Evolutionary conservation across 2,329 filamentous ascomycete genomes (phyloP).

Genomic region (Talaromyces sp.): DNA sequence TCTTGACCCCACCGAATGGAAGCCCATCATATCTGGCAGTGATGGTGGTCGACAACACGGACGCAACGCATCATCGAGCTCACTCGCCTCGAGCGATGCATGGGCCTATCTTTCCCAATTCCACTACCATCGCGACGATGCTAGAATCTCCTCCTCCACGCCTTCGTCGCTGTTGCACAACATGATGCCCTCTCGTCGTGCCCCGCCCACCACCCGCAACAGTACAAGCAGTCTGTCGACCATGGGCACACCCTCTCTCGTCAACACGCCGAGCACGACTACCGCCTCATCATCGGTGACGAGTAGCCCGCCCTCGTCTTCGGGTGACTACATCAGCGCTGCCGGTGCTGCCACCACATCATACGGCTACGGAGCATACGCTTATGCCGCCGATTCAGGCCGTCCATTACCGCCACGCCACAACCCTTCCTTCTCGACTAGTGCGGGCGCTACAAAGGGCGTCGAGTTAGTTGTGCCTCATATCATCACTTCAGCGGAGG

Average conservation of each 20-base stretch:
- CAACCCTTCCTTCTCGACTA: constrained; percentile 37
- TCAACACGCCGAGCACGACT: constrained; percentile 32
- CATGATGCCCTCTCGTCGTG: constrained; percentile 21
- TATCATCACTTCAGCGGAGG: constrained; percentile 19
- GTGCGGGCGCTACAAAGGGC: constrained; percentile 30
- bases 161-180: not conserved
- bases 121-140: constrained; percentile 30
- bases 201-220: constrained; percentile 20
- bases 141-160: constrained; percentile 3
- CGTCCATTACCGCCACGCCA: constrained; percentile 41
- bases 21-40: constrained; percentile 40
- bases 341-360: not conserved
- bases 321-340: constrained; percentile 28
- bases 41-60: constrained; percentile 2
- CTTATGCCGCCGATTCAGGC: not conserved
- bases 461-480: constrained; percentile 42
- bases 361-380: constrained; percentile 3
- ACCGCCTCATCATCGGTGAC: constrained; percentile 39
- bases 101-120: constrained; percentile 46
- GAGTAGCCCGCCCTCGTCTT: constrained; percentile 23
- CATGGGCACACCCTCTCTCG: constrained; percentile 30
- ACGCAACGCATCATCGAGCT: constrained; percentile 20
- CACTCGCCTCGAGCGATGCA: constrained; percentile 36
- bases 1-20: constrained; percentile 51
- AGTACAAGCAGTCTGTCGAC: constrained; percentile 31